phyloP scores from a whole-genome alignment of 768 basidiomycete genomes.

The Lyophyllum atratum region DNA sequence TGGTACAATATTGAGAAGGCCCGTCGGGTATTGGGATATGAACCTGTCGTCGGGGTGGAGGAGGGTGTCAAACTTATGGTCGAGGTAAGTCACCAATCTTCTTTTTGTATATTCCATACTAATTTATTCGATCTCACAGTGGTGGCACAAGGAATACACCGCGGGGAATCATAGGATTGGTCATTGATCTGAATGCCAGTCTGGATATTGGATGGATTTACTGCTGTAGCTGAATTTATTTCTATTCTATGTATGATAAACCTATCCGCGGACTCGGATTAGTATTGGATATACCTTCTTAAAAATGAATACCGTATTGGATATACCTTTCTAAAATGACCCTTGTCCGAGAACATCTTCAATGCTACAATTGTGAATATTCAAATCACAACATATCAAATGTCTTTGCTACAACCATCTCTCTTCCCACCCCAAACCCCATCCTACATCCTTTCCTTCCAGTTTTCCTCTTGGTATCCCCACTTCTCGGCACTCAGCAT shows the following conservation, averaged over 20 bases:
- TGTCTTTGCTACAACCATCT: constrained; percentile 12
- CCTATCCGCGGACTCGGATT: constrained; percentile 1
- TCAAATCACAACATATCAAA: not conserved
- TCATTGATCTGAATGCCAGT: constrained; percentile 24
- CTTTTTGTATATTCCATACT: not conserved
- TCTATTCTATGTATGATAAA: constrained; percentile 11
- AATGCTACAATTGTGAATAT: too few species aligned
- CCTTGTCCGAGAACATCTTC: too few species aligned
- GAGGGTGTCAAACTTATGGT: constrained; percentile 84
- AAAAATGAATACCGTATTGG: not conserved
- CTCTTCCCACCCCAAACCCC: constrained; percentile 56
- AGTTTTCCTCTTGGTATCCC: constrained; percentile 88
- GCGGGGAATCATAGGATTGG: constrained; percentile 41
- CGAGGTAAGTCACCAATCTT: constrained; percentile 54
- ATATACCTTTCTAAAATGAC: not conserved
- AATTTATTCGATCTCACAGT: constrained; percentile 27
- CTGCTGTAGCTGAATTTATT: constrained; percentile 1
- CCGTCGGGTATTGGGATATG: constrained; percentile 87
- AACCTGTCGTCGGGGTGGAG: constrained; percentile 84
- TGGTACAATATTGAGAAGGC: constrained; percentile 97
- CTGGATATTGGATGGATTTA: constrained; percentile 3
- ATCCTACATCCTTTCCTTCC: constrained; percentile 66
- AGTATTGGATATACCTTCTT: not conserved
- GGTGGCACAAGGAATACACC: constrained; percentile 48
- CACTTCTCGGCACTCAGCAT: constrained; percentile 62